phyloP scores from a whole-genome alignment of 2,329 filamentous ascomycete genomes.

The Phialemoniopsis sp. region DNA sequence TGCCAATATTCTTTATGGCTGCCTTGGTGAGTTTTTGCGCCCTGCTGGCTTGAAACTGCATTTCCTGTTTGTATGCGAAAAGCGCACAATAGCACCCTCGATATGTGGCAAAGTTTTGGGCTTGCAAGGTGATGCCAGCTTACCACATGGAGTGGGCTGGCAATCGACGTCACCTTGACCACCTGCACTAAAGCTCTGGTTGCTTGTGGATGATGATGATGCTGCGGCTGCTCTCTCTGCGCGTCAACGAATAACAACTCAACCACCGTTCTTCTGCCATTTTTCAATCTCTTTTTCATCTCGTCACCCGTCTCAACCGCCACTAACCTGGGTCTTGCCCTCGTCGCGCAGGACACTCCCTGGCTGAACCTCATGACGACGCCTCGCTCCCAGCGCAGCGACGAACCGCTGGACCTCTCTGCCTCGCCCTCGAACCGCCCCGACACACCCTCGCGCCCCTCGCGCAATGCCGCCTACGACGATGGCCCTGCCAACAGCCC shows the following conservation, averaged over 20 bases:
- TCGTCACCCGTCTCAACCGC: not conserved
- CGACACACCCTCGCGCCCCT: constrained; percentile 16
- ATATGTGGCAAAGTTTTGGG: no score
- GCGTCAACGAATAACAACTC: no score
- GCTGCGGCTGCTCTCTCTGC: no score
- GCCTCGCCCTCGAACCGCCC: constrained; percentile 15
- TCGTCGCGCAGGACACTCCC: constrained; percentile 33
- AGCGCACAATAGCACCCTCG: no score
- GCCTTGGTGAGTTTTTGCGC: constrained; percentile 25
- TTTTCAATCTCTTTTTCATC: not conserved
- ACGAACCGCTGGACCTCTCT: constrained; percentile 17
- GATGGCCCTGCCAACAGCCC: constrained; percentile 29
- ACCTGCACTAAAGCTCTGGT: no score
- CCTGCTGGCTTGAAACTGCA: not conserved
- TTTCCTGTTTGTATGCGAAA: no score
- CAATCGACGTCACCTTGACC: no score
- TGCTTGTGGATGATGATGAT: no score
- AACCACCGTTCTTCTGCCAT: no score
- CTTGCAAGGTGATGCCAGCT: no score
- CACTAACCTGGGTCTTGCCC: not conserved
- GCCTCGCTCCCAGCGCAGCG: constrained; percentile 33
- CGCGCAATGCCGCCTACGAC: constrained; percentile 26
- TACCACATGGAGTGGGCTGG: no score
- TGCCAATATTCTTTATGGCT: constrained; percentile 21
- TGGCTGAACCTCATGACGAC: constrained; percentile 51